These are phyloP conservation scores for Multifurca ochricompacta DNA, from an alignment of 768 basidiomycete genomes.

Conservation along the genomic window DNA sequence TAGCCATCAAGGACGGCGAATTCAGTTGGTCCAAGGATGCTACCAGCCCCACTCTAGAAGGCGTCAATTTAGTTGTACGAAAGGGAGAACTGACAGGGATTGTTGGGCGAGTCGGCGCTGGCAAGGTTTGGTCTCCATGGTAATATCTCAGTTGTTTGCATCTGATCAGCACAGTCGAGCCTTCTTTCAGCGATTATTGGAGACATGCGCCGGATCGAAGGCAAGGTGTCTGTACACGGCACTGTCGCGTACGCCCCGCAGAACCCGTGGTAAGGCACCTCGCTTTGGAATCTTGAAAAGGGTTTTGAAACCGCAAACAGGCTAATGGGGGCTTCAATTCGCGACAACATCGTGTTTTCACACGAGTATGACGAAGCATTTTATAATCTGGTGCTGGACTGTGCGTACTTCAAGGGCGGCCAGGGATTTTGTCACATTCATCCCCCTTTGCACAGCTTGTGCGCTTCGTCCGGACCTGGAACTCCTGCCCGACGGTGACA, in stretches of 20 bases:
- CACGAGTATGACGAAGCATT: conserved; percentile 82
- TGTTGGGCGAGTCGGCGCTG: conserved; percentile 83
- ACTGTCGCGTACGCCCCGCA: conserved; percentile 79
- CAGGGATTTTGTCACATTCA: neutral
- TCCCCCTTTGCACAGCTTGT: conserved; percentile 46
- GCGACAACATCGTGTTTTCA: conserved; percentile 89
- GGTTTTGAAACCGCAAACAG: conserved; percentile 28
- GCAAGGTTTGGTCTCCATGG: conserved; percentile 53
- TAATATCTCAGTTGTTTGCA: conserved; percentile 5
- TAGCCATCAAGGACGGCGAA: conserved; percentile 67
- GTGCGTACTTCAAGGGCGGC: conserved; percentile 28
- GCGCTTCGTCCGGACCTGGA: conserved; percentile 77
- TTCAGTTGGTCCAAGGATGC: conserved; percentile 69
- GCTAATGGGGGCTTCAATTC: conserved; percentile 79
- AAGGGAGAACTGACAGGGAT: conserved; percentile 85
- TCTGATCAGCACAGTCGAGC: conserved; percentile 44
- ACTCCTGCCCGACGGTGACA: conserved; percentile 71
- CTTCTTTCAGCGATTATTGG: conserved; percentile 76
- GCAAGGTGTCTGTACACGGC: conserved; percentile 61
- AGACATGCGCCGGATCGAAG: conserved; percentile 74
- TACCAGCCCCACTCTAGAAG: conserved; percentile 59
- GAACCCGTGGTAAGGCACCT: conserved; percentile 60
- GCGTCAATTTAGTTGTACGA: conserved; percentile 61
- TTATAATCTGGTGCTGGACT: conserved; percentile 76
- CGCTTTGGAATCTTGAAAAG: neutral